Evolutionary conservation across 2,329 filamentous ascomycete genomes (phyloP).

Genomic region (Botryosphaeria dothidea): DNA sequence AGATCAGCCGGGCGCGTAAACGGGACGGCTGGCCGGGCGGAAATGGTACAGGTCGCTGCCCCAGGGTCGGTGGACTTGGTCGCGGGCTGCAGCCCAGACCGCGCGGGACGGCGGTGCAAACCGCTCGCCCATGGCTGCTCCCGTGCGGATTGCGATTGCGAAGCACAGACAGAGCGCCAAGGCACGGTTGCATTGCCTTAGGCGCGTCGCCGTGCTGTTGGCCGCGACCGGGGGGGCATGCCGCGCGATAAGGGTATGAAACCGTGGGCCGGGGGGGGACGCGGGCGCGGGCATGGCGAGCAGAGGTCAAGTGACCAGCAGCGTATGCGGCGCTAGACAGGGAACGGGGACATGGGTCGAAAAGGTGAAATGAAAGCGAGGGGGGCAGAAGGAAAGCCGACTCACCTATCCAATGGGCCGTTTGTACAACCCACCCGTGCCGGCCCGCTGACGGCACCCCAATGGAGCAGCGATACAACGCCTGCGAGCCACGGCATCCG

Average conservation of each 20-base stretch:
- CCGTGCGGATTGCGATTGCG: neutral
- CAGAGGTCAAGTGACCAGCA: conserved; percentile 62
- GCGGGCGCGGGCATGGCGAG: conserved; percentile 19
- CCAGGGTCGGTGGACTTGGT: neutral
- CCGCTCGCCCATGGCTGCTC: neutral
- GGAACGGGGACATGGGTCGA: conserved; percentile 34
- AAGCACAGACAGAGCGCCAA: conserved; percentile 3
- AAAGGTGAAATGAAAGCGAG: conserved; percentile 23
- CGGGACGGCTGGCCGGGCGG: conserved; percentile 16
- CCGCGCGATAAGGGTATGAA: conserved; percentile 19
- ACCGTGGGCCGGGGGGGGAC: conserved; percentile 3
- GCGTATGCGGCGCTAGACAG: conserved; percentile 52
- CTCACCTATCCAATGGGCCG: conserved; percentile 89
- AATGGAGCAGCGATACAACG: conserved; percentile 72
- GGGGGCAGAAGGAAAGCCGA: conserved; percentile 34
- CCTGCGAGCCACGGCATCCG: conserved; percentile 93
- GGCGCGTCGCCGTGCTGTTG: conserved; percentile 2
- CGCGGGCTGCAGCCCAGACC: conserved; percentile 3
- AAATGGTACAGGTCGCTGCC: neutral
- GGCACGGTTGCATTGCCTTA: conserved; percentile 10
- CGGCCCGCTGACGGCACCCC: conserved; percentile 71
- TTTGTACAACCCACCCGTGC: conserved; percentile 73
- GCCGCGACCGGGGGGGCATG: conserved; percentile 11
- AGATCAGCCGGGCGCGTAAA: conserved; percentile 20
- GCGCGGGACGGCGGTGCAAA: neutral